A percentile compares a stretch with the other conserved stretches of the same genome.
Conservation (phyloP, 1,284 basidiomycete genomes). For the Fistulinella cinereoalba region DNA sequence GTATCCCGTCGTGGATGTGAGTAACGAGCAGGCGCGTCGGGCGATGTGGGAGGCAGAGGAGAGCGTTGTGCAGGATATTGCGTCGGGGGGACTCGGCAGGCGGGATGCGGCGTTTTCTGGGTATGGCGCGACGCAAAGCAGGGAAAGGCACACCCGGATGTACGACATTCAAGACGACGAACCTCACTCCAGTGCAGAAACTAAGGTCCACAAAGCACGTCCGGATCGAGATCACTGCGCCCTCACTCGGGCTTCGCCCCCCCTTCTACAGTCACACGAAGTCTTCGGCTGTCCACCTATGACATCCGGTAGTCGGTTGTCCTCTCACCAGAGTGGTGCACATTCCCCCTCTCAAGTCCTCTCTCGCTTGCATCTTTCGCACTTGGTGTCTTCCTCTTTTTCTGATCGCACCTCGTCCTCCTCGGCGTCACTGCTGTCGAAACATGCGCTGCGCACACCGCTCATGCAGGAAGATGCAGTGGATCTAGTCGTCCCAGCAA, state of each 20-base stretch:
- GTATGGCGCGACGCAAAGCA: constrained; percentile 28
- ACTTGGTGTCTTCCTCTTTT: background rate
- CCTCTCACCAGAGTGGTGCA: constrained; percentile 9
- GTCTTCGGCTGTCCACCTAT: constrained; percentile 8
- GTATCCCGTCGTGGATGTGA: constrained; percentile 87
- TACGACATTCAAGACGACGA: constrained; percentile 7
- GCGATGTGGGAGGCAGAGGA: constrained; percentile 56
- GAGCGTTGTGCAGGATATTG: constrained; percentile 29
- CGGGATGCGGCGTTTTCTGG: constrained; percentile 2
- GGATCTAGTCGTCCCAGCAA: constrained; percentile 24
- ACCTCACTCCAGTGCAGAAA: background rate
- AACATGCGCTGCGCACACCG: constrained; percentile 13
- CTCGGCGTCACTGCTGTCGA: constrained; percentile 6
- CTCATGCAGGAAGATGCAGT: constrained; percentile 30
- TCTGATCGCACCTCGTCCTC: constrained; percentile 10
- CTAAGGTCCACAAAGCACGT: background rate
- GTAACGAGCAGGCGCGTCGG: constrained; percentile 63
- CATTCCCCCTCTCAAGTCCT: constrained; percentile 8
- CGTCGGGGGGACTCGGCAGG: constrained; percentile 8
- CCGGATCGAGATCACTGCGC: background rate
- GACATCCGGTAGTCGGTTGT: constrained; percentile 2
- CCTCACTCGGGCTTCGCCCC: constrained; percentile 5
- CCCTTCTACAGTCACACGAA: constrained; percentile 5
- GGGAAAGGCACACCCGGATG: constrained; percentile 3
- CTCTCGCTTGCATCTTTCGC: constrained; percentile 7